These are phyloP conservation scores for Hypholoma sublateritium DNA, from an alignment of 768 basidiomycete genomes.

Conservation along the genomic window DNA sequence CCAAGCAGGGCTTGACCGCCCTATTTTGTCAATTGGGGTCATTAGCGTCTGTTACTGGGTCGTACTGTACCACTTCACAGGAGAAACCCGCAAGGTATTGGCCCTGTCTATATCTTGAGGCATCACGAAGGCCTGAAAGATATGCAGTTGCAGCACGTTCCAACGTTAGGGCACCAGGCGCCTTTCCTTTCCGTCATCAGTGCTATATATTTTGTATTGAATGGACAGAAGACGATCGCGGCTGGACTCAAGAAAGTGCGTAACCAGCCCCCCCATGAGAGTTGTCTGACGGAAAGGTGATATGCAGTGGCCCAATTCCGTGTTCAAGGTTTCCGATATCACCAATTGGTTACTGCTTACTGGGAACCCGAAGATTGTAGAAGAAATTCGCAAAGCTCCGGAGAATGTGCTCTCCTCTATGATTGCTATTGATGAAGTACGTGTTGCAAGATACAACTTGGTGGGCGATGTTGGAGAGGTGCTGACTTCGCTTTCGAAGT, in stretches of 20 bases:
- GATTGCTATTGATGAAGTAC: conserved; percentile 27
- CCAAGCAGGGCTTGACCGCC: no score
- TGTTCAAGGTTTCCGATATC: conserved; percentile 21
- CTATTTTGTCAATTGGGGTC: neutral
- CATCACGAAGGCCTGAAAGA: neutral
- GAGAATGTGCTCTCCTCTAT: conserved; percentile 31
- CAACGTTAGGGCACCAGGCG: conserved; percentile 13
- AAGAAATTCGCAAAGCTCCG: conserved; percentile 44
- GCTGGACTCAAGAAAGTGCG: conserved; percentile 20
- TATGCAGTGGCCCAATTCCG: conserved; percentile 15
- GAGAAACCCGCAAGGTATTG: neutral
- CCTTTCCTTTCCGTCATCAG: conserved; percentile 17
- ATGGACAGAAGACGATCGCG: conserved; percentile 12
- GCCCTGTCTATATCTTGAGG: neutral
- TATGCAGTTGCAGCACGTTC: conserved; percentile 16
- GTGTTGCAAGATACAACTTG: neutral
- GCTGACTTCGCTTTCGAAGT: neutral
- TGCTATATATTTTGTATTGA: conserved; percentile 14
- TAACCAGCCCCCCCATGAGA: neutral
- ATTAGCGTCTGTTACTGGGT: neutral
- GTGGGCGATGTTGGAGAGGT: neutral
- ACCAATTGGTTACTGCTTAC: conserved; percentile 29
- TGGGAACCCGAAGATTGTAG: conserved; percentile 39
- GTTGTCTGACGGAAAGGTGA: neutral
- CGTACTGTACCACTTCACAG: neutral